These are phyloP conservation scores for Paecilomyces sp. DNA, from an alignment of 2,329 filamentous ascomycete species.

Conservation along the genomic window DNA sequence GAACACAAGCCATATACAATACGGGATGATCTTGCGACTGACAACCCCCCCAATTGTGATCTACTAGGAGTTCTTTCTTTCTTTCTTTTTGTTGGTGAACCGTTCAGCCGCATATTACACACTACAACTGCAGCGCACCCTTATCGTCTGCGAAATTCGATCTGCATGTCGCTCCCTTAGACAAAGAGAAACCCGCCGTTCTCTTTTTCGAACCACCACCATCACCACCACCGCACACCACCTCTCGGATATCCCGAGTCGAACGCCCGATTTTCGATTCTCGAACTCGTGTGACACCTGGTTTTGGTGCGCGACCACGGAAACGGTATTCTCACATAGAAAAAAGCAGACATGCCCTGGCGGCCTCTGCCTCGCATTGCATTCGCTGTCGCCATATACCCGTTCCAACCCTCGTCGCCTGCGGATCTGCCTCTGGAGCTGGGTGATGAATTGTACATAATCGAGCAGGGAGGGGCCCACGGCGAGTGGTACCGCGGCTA, in stretches of 20 bases:
- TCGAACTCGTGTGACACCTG: neutral
- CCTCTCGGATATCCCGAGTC: neutral
- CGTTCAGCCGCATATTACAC: neutral
- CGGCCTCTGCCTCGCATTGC: constrained; percentile 92
- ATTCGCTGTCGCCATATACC: constrained; percentile 93
- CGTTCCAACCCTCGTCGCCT: constrained; percentile 77
- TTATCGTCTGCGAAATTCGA: neutral
- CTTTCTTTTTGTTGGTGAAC: neutral
- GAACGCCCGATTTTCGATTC: neutral
- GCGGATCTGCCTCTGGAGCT: constrained; percentile 95
- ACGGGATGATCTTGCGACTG: neutral
- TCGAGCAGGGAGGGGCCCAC: constrained; percentile 81
- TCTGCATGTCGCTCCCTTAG: neutral
- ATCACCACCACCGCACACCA: neutral
- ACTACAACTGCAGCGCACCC: neutral
- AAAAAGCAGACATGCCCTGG: constrained; percentile 70
- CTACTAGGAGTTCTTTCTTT: neutral
- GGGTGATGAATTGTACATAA: constrained; percentile 97
- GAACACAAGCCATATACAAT: neutral
- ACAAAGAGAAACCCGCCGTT: neutral
- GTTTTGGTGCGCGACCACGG: constrained; percentile 2
- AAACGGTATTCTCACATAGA: neutral
- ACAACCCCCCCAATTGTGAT: neutral
- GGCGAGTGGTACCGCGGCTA: constrained; percentile 94
- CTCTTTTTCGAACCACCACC: neutral